Base-by-base conservation (phyloP, 768 basidiomycete species). In the Phallus indusiatus region DNA sequence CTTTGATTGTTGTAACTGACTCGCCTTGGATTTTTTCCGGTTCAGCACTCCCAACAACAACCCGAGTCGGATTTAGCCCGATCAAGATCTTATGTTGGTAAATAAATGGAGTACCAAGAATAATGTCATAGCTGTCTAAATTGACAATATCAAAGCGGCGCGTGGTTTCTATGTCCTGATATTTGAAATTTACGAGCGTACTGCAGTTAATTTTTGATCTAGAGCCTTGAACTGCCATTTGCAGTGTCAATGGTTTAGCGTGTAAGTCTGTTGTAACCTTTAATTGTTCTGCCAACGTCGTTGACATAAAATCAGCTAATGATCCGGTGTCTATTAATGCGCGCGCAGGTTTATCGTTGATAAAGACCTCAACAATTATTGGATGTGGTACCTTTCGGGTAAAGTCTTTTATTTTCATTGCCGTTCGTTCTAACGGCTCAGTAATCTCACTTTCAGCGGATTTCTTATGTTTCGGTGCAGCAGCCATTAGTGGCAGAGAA, bases 141-240 rank as follows among this genome's bases (percentile, higher is more conserved):
- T 78, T 78, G 0, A 70, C 67, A 0, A 77, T 62, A 60, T 78
- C 69, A 53, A 78, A 76, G 2, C 66, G 60, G 0, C 67, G 36
- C 0, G 55, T 51, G 8, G 70, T 67, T 5, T 67, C 62, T 0
- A 79, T 72, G 0, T 50, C 24, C 59, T 77, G 72, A 61, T 76
- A 78, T 7, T 63, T 37, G 3, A 78, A 36, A 3, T 64, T 9
- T 0, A 63, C 73, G 1, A 34, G 55, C 0, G 68, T 62, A 0
- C 65, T 51, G 21, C 28, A 66, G 53, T 73, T 77, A 0, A 79
- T 65, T 53, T 72, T 72, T 0, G 74, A 68, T 0, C 70, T 49
- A 0, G 77, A 79, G 0, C 76, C 79, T 36, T 74, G 71, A 0
- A 75, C 72, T 0, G 76, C 77, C 0, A 81, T 62, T 16, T 75